A percentile compares a stretch with the other conserved stretches of the same genome.
Conservation (phyloP, 371 early-diverging fungal species). For the Mortierella sp. region DNA sequence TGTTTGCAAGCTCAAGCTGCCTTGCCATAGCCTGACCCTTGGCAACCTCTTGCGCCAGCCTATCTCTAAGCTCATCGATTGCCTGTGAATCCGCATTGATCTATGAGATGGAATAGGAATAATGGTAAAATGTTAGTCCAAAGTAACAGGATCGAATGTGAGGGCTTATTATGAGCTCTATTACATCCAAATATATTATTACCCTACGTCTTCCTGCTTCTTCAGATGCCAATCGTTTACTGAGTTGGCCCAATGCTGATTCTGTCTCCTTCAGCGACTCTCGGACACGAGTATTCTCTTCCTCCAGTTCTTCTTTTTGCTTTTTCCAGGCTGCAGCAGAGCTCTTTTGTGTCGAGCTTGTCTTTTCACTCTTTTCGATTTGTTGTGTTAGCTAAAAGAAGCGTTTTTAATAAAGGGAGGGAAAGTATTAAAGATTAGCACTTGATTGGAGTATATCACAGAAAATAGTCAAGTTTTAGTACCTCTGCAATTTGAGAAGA, state of each 20-base stretch:
- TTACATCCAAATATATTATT: not conserved
- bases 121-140: not conserved
- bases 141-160: too few species aligned
- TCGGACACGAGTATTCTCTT: conserved; percentile 33
- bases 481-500: conserved; percentile 40
- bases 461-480: not conserved
- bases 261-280: conserved; percentile 26
- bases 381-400: conserved; percentile 36
- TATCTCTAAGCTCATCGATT: conserved; percentile 26
- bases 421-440: not conserved
- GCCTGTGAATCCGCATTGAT: conserved; percentile 37
- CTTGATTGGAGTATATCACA: not conserved
- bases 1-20: conserved; percentile 24
- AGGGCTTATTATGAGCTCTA: too few species aligned
- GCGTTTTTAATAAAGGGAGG: not conserved
- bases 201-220: conserved; percentile 39
- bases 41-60: conserved; percentile 34
- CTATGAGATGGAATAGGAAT: not conserved
- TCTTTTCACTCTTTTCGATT: conserved; percentile 32
- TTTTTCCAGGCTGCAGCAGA: conserved; percentile 32
- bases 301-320: conserved; percentile 41
- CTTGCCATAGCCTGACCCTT: conserved; percentile 31
- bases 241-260: conserved; percentile 19
- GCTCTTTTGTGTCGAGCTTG: conserved; percentile 39
- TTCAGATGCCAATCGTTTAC: conserved; percentile 9